A percentile compares a stretch with the other conserved stretches of the same genome.
These are phyloP conservation scores for Neurospora sp. DNA, from an alignment of 2,329 filamentous ascomycete genomes.

Conservation along the genomic window DNA sequence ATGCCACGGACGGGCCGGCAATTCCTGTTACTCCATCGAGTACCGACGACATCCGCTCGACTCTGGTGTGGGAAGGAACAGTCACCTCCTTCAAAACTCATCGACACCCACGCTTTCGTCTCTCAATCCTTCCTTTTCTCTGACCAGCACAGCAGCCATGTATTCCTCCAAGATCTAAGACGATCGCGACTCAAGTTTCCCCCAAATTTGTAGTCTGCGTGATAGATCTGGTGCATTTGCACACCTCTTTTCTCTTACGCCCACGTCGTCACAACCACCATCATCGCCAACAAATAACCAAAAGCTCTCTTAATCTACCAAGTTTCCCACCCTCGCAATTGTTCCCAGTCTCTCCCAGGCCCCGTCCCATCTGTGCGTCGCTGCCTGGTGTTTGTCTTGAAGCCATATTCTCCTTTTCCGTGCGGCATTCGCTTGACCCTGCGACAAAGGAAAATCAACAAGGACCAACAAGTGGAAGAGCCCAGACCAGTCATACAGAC, in stretches of 20 bases:
- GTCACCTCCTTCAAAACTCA: constrained; percentile 25
- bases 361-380: constrained; percentile 11
- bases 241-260: constrained; percentile 11
- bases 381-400: constrained; percentile 16
- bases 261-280: constrained; percentile 2
- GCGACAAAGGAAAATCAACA: constrained; percentile 21
- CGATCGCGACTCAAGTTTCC: constrained; percentile 34
- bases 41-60: background rate
- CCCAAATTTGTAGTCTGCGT: constrained; percentile 41
- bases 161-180: constrained; percentile 43
- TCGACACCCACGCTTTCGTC: constrained; percentile 19
- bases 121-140: constrained; percentile 20
- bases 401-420: constrained; percentile 18
- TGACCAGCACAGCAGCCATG: constrained; percentile 44
- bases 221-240: constrained; percentile 23
- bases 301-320: background rate
- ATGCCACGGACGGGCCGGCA: background rate
- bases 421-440: constrained; percentile 28
- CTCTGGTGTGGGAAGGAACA: background rate
- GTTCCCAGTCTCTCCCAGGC: background rate
- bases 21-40: background rate
- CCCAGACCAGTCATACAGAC: constrained; percentile 7
- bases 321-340: constrained; percentile 1
- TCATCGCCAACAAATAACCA: background rate
- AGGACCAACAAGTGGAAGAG: constrained; percentile 8